A percentile compares a stretch with the other conserved stretches of the same genome.
Evolutionary conservation across 495 filamentous ascomycete genomes (phyloP).

Genomic region (Xylaria intraflava): DNA sequence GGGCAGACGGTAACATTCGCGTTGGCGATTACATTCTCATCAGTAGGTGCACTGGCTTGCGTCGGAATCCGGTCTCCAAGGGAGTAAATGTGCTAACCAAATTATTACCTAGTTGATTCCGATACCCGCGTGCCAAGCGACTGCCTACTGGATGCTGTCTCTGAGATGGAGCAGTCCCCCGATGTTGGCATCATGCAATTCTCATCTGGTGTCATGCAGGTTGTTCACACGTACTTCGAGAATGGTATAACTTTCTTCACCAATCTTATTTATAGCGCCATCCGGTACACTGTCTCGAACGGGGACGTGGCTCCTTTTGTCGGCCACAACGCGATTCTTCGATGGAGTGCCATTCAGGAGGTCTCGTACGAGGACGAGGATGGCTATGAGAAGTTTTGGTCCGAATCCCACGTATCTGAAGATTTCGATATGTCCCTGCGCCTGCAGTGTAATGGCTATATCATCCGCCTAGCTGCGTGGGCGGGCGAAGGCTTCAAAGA

Average conservation of each 20-base stretch:
- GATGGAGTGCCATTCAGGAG: slow-evolving; percentile 73
- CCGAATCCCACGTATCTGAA: slow-evolving; percentile 73
- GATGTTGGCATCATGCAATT: slow-evolving; percentile 79
- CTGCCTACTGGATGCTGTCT: slow-evolving; percentile 69
- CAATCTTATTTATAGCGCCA: slow-evolving; percentile 73
- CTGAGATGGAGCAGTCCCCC: slow-evolving; percentile 73
- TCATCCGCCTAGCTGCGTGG: slow-evolving; percentile 68
- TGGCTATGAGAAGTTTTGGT: slow-evolving; percentile 77
- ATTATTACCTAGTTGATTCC: slow-evolving; percentile 51
- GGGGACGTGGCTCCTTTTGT: slow-evolving; percentile 79
- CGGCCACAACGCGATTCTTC: slow-evolving; percentile 72
- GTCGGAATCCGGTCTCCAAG: not conserved
- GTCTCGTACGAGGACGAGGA: slow-evolving; percentile 63
- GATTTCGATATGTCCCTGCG: slow-evolving; percentile 84
- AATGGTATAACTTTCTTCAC: slow-evolving; percentile 82
- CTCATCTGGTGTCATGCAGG: slow-evolving; percentile 77
- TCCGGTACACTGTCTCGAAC: slow-evolving; percentile 70
- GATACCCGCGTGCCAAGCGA: slow-evolving; percentile 70
- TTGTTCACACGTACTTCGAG: slow-evolving; percentile 65
- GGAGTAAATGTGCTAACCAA: not conserved
- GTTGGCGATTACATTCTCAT: slow-evolving; percentile 73
- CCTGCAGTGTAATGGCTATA: slow-evolving; percentile 65
- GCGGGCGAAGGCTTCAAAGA: slow-evolving; percentile 74
- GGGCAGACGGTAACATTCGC: slow-evolving; percentile 75
- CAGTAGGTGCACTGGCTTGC: slow-evolving; percentile 22